Conservation (phyloP, 768 basidiomycete species). For the Hygrophorus russula region DNA sequence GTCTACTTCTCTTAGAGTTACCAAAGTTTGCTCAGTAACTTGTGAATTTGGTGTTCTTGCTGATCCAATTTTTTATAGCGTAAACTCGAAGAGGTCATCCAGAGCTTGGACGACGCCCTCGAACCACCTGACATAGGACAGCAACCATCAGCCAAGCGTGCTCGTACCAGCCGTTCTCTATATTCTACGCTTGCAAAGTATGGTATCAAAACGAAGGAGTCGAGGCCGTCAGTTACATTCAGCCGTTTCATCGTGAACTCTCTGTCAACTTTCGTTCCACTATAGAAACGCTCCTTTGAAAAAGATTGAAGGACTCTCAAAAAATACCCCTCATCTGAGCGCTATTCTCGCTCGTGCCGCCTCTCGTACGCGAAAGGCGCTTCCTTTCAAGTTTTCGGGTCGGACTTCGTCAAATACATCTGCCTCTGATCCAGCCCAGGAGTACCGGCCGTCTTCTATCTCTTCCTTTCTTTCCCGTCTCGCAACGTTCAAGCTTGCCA, state of each 20-base stretch:
- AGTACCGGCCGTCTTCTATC: constrained; percentile 72
- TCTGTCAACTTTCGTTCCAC: constrained; percentile 6
- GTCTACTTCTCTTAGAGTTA: constrained; percentile 18
- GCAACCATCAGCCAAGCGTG: constrained; percentile 42
- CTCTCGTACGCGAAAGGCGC: constrained; percentile 37
- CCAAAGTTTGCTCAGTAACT: constrained; percentile 26
- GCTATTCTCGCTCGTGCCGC: constrained; percentile 64
- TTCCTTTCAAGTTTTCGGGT: constrained; percentile 32
- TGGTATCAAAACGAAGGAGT: constrained; percentile 46
- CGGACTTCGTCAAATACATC: constrained; percentile 13
- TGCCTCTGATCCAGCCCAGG: constrained; percentile 22
- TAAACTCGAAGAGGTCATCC: constrained; percentile 76
- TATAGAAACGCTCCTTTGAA: constrained; percentile 4
- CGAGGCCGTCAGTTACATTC: constrained; percentile 14
- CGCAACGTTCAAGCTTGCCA: constrained; percentile 66
- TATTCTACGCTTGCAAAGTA: constrained; percentile 77
- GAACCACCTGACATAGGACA: constrained; percentile 20
- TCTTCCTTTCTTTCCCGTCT: constrained; percentile 65
- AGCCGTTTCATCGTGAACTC: neutral
- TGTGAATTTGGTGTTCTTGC: neutral
- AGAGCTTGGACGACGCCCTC: constrained; percentile 57
- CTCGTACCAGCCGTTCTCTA: constrained; percentile 42
- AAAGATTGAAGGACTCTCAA: constrained; percentile 24
- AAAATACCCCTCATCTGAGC: constrained; percentile 56
- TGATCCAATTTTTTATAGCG: constrained; percentile 32